Conservation (phyloP, 192 early-diverging fungal species). For the Powellomyces hirtus region DNA sequence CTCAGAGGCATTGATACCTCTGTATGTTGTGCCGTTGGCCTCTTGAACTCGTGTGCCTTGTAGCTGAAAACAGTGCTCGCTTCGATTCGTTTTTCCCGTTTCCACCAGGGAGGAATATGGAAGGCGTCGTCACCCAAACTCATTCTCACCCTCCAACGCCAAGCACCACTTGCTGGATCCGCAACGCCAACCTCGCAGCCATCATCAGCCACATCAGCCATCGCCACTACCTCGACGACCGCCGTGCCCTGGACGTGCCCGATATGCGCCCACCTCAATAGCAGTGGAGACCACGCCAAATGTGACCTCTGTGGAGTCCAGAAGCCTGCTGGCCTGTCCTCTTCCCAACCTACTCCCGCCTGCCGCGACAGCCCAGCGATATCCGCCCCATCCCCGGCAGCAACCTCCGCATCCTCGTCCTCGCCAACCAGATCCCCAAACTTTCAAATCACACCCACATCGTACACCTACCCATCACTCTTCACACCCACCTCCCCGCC, state of each 20-base stretch:
- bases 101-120: slow-evolving; percentile 22
- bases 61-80: no score
- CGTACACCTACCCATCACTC: not conserved
- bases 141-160: slow-evolving; percentile 37
- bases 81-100: not conserved
- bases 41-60: not conserved
- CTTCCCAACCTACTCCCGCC: not conserved
- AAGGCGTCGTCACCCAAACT: slow-evolving; percentile 64
- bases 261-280: slow-evolving; percentile 33
- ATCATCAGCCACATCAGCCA: slow-evolving; percentile 13
- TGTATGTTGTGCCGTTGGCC: slow-evolving; percentile 8
- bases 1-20: slow-evolving; percentile 15
- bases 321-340: slow-evolving; percentile 7
- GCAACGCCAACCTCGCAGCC: not conserved
- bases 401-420: not conserved
- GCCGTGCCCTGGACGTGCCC: slow-evolving; percentile 30
- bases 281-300: not conserved
- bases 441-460: not conserved
- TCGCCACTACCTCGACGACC: not conserved
- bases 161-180: not conserved
- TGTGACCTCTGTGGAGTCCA: slow-evolving; percentile 63
- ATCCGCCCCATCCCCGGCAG: not conserved
- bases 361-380: not conserved
- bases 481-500: slow-evolving; percentile 7
- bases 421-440: not conserved